Evolutionary conservation across 164 flowering plant genomes (phyloP).

Genomic region (Aristolochia fimbriata): DNA sequence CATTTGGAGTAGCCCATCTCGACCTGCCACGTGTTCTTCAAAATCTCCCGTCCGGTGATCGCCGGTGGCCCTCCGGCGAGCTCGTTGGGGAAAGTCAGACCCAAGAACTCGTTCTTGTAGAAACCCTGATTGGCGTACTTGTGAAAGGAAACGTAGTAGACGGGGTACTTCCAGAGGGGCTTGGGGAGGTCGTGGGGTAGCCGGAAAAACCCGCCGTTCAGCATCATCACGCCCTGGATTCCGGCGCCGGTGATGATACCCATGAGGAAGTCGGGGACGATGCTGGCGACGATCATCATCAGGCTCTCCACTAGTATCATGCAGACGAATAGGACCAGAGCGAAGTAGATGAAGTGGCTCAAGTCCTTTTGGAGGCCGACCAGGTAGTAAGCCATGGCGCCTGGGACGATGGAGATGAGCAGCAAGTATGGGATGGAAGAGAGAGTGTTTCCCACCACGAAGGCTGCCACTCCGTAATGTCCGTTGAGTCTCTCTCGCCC

Average conservation of each 20-base stretch:
- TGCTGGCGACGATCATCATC: slow-evolving; percentile 58
- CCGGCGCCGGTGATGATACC: slow-evolving; percentile 58
- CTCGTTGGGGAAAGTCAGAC: slow-evolving; percentile 20
- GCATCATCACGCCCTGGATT: slow-evolving; percentile 47
- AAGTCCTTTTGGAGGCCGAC: slow-evolving; percentile 28
- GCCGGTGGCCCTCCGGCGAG: slow-evolving; percentile 13
- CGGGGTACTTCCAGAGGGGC: slow-evolving; percentile 51
- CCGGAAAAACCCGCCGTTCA: slow-evolving; percentile 46
- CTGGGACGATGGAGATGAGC: slow-evolving; percentile 35
- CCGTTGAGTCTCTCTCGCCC: slow-evolving; percentile 47
- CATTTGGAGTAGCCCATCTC: slow-evolving; percentile 41
- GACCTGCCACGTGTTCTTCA: slow-evolving; percentile 30
- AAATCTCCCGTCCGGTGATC: slow-evolving; percentile 23
- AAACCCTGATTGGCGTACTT: slow-evolving; percentile 41
- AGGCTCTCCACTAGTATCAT: slow-evolving; percentile 54
- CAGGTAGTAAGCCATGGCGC: slow-evolving; percentile 37
- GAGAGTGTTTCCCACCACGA: slow-evolving; percentile 43
- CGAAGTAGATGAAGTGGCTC: slow-evolving; percentile 32
- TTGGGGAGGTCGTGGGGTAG: slow-evolving; percentile 47
- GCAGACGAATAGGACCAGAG: slow-evolving; percentile 21
- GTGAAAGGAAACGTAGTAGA: slow-evolving; percentile 43
- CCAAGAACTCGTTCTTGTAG: slow-evolving; percentile 46
- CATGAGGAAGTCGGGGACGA: slow-evolving; percentile 58
- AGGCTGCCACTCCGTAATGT: slow-evolving; percentile 45
- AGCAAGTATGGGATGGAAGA: slow-evolving; percentile 52